These are phyloP conservation scores for Blastobotrys chiropterorum DNA, from an alignment of 805 yeast genomes.

Conservation along the genomic window DNA sequence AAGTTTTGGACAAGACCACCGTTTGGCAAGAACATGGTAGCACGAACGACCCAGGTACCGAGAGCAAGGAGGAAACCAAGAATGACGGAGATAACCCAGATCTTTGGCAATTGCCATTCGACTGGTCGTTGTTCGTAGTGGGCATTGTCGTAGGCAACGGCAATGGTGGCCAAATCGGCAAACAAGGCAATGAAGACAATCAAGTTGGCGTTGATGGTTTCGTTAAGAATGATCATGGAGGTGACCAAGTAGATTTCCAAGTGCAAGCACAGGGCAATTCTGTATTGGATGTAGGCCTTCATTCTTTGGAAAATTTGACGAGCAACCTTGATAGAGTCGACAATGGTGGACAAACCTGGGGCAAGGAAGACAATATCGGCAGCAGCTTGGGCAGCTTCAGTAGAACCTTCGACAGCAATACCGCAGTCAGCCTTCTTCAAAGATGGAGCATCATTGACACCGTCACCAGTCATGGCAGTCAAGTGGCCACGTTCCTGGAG, in stretches of 20 bases:
- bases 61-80: conserved; percentile 81
- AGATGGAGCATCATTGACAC: conserved; percentile 98
- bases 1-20: conserved; percentile 89
- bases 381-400: conserved; percentile 96
- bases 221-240: conserved; percentile 91
- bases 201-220: conserved; percentile 78
- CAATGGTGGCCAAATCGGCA: conserved; percentile 95
- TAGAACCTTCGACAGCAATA: conserved; percentile 98
- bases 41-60: conserved; percentile 92
- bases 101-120: conserved; percentile 95
- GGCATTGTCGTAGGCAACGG: conserved; percentile 96
- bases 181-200: conserved; percentile 94
- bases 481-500: conserved; percentile 93
- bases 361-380: conserved; percentile 94
- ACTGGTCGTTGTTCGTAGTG: conserved; percentile 91
- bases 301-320: conserved; percentile 98
- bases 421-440: conserved; percentile 94
- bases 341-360: conserved; percentile 91
- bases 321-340: conserved; percentile 90
- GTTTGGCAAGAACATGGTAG: conserved; percentile 78
- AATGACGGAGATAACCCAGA: conserved; percentile 93
- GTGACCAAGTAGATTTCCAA: conserved; percentile 91
- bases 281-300: conserved; percentile 97
- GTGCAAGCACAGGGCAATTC: conserved; percentile 93
- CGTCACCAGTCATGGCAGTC: conserved; percentile 99